phyloP scores from a whole-genome alignment of 2,329 filamentous ascomycete species.

The Aschersonia sp. region DNA sequence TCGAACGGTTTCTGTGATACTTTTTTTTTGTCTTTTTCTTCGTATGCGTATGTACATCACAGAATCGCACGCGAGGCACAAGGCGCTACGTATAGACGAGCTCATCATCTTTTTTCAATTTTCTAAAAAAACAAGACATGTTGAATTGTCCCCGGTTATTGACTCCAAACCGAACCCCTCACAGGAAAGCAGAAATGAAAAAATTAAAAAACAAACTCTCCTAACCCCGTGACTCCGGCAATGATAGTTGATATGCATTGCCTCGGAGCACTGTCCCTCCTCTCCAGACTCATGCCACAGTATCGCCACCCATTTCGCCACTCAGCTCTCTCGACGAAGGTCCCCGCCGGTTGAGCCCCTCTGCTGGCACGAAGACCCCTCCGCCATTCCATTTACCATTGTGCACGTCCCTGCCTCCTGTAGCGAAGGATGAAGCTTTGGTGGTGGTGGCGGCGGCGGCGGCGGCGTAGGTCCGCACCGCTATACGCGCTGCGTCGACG shows the following conservation, averaged over 20 bases:
- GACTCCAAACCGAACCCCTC: too few relatives aligned
- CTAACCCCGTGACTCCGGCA: neutral
- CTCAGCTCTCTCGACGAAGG: conserved; percentile 38
- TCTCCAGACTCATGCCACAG: conserved; percentile 10
- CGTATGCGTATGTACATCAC: too few relatives aligned
- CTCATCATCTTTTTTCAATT: too few relatives aligned
- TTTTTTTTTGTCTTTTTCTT: too few relatives aligned
- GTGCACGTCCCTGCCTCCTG: neutral
- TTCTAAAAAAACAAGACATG: neutral
- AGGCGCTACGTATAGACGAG: too few relatives aligned
- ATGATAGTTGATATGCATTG: neutral
- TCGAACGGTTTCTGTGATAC: too few relatives aligned
- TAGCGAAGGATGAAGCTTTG: too few relatives aligned
- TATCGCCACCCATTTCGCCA: conserved; percentile 50
- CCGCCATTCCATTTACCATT: neutral
- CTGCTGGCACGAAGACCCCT: conserved; percentile 1
- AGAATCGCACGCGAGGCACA: too few relatives aligned
- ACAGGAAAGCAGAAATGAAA: neutral
- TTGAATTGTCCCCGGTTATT: neutral
- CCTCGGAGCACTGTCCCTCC: neutral
- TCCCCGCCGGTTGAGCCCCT: conserved; percentile 21
- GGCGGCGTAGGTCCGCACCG: conserved; percentile 24
- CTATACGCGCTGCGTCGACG: conserved; percentile 28
- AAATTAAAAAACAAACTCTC: neutral
- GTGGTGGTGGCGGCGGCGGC: neutral